Percentiles rank a stretch among this genome's conserved stretches.
phyloP scores from a whole-genome alignment of 164 flowering plant genomes.

The Sedum album region DNA sequence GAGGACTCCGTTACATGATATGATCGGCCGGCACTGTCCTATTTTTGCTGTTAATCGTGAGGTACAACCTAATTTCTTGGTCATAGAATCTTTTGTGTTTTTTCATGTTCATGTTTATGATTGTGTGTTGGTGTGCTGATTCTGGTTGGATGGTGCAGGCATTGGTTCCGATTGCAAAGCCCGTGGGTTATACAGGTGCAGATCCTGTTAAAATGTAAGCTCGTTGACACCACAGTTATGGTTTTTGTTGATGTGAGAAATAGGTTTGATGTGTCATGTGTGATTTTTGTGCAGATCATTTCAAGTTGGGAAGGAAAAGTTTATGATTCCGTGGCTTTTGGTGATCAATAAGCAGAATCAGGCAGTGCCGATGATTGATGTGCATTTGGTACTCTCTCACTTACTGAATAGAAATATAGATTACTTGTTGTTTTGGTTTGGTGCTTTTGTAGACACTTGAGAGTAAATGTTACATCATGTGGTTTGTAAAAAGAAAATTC shows the following conservation, averaged over 20 bases:
- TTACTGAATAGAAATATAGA: not conserved
- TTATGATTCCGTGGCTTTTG: constrained; percentile 81
- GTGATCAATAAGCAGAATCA: constrained; percentile 74
- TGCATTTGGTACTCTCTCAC: constrained; percentile 49
- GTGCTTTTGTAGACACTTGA: constrained; percentile 7
- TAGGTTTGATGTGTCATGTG: not conserved
- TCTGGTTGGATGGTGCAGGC: constrained; percentile 29
- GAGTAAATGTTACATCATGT: too few species aligned
- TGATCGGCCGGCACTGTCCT: constrained; percentile 89
- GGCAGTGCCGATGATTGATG: constrained; percentile 92
- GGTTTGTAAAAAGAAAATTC: too few species aligned
- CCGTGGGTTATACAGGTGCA: constrained; percentile 85
- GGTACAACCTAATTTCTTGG: constrained; percentile 28
- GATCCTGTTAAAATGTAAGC: constrained; percentile 89
- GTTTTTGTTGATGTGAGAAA: not conserved
- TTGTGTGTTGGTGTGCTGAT: not conserved
- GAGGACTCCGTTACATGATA: constrained; percentile 83
- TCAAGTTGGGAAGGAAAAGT: constrained; percentile 94
- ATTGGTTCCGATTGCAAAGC: constrained; percentile 75
- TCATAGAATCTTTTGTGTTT: constrained; percentile 1
- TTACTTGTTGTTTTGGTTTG: not conserved
- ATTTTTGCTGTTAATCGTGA: constrained; percentile 92
- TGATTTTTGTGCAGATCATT: constrained; percentile 58
- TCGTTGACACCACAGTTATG: not conserved
- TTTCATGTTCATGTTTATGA: not conserved